Base-by-base conservation (phyloP, 2,329 filamentous ascomycete species). In the Cladosporium sp. region DNA sequence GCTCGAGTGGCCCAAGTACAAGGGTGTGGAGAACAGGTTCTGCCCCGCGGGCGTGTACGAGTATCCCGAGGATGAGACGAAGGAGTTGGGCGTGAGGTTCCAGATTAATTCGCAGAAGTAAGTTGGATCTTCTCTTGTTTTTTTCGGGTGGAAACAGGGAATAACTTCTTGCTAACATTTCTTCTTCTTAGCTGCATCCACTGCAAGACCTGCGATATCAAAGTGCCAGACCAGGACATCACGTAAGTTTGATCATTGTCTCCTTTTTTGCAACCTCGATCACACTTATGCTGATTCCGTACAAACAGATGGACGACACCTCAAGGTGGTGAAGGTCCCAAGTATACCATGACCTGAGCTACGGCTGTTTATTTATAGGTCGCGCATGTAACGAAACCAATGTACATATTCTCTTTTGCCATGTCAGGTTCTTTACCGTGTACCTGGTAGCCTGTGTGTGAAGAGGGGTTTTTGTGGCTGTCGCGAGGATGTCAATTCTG, bases 121-220 rank as follows among this genome's bases (percentile, higher is more conserved):
- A 48, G 56, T 57, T 91, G 96, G 9, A 4, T 28, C 25, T 28
- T 28, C 25, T 28, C 9, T 28, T 28, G 25, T 4, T 28, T 28
- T 28, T 4, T 28, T 85, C n/a, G n/a, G n/a, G n/a, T 34, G 12
- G 40, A 20, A 17, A 15, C 7, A 3, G 42, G 9, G 13, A 55
- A 19, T 25, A 48, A 34, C 9, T 35, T 17, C 5, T 13, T 20
- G 40, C 68, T 76, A 69, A 72, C 70, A 50, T 48, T 35, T 17
- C 15, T 20, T 3, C 10, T 39, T 17, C 20, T 96, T 34, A 58
- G 56, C 77, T 99, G 94, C 73, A 96, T 99, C 64, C 94, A 99
- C 77, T 99, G 94, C 82, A 99, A 99, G 83, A 99, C 94, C 13
- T 99, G 94, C 73, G 94, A 99, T 74, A 99, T 99, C 78, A 99